A percentile compares a stretch with the other conserved stretches of the same genome.
Evolutionary conservation across 805 yeast genomes (phyloP).

Genomic region (Metschnikowia cubensis): DNA sequence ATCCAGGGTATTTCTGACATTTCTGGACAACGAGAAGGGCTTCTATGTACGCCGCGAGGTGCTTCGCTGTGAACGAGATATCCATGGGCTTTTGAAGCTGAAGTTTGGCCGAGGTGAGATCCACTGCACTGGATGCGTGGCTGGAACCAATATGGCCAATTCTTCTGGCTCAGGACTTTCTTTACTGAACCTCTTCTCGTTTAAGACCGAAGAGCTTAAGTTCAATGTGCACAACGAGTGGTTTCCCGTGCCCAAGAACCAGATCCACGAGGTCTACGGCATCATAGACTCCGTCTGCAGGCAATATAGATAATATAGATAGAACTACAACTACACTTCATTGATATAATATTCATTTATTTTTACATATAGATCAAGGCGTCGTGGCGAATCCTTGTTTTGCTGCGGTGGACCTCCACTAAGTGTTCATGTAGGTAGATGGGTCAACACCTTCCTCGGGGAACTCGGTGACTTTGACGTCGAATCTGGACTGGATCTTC

Average conservation of each 20-base stretch:
- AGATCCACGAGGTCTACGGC: slow-evolving; percentile 12
- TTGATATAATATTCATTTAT: background rate
- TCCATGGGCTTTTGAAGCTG: slow-evolving; percentile 37
- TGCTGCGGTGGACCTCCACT: slow-evolving; percentile 14
- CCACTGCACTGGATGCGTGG: slow-evolving; percentile 45
- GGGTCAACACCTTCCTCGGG: slow-evolving; percentile 99
- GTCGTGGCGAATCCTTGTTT: background rate
- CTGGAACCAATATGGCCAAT: slow-evolving; percentile 1
- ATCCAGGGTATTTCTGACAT: slow-evolving; percentile 14
- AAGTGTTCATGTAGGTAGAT: slow-evolving; percentile 95
- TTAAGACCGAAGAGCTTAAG: slow-evolving; percentile 4
- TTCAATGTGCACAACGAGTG: slow-evolving; percentile 49
- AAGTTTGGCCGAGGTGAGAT: slow-evolving; percentile 47
- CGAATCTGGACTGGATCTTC: slow-evolving; percentile 95
- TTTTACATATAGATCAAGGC: slow-evolving; percentile 3
- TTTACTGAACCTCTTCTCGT: background rate
- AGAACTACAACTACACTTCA: too few species aligned
- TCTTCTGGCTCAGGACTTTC: background rate
- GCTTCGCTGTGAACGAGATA: slow-evolving; percentile 34
- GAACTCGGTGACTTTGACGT: slow-evolving; percentile 89
- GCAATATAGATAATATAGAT: slow-evolving; percentile 2
- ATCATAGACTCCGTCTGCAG: slow-evolving; percentile 15
- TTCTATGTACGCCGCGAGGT: slow-evolving; percentile 32
- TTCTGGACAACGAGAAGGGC: slow-evolving; percentile 26
- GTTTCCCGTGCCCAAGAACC: slow-evolving; percentile 48